Evolutionary conservation across 306 rosid genomes (phyloP).

Genomic region (Rubus parviflorus): DNA sequence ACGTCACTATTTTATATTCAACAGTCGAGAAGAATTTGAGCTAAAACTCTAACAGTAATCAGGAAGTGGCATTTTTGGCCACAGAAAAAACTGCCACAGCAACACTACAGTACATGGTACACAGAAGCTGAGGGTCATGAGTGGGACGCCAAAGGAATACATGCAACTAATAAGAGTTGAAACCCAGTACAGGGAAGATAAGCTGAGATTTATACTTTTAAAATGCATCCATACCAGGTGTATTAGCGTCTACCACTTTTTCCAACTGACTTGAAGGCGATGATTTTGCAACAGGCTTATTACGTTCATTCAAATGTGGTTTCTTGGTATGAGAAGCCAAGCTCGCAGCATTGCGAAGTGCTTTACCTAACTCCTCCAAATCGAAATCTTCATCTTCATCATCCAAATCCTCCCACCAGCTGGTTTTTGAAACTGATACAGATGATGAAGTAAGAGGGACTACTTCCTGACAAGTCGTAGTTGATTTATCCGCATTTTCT

Average conservation of each 20-base stretch:
- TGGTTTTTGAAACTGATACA: conserved; percentile 25
- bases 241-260: conserved; percentile 32
- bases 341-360: conserved; percentile 53
- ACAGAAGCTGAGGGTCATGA: neutral
- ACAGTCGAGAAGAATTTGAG: conserved; percentile 4
- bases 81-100: neutral
- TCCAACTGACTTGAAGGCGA: conserved; percentile 25
- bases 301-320: conserved; percentile 20
- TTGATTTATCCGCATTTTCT: conserved; percentile 25
- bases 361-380: conserved; percentile 60
- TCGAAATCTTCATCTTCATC: conserved; percentile 52
- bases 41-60: neutral
- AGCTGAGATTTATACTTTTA: neutral
- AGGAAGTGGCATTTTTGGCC: conserved; percentile 3
- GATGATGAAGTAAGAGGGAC: conserved; percentile 16
- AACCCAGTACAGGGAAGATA: neutral
- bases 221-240: conserved; percentile 44
- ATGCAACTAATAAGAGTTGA: neutral
- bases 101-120: neutral
- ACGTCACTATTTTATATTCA: neutral
- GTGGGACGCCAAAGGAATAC: neutral
- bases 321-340: conserved; percentile 51
- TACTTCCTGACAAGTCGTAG: conserved; percentile 20
- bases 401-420: conserved; percentile 33
- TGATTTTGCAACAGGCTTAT: conserved; percentile 23